These are phyloP conservation scores for Russula olivacea DNA, from an alignment of 768 basidiomycete species.

Conservation along the genomic window DNA sequence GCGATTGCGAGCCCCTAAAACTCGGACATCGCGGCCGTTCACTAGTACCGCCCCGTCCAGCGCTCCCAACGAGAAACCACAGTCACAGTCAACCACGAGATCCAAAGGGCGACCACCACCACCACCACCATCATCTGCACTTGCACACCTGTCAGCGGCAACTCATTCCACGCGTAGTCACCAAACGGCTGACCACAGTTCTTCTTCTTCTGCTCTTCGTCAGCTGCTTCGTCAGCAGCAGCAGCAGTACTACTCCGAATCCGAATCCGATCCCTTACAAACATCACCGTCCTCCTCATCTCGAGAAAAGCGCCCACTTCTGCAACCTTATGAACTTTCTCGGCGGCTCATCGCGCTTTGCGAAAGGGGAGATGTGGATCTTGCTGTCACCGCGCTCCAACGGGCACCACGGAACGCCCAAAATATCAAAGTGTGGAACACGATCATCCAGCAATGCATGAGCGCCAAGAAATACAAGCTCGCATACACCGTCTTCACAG, in stretches of 20 bases:
- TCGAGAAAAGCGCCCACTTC: not conserved
- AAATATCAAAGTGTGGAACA: conserved; percentile 75
- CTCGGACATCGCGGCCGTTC: not conserved
- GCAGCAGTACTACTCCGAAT: not conserved
- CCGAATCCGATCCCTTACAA: not conserved
- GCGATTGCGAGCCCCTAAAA: not conserved
- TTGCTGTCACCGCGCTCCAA: conserved; percentile 62
- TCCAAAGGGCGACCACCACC: not conserved
- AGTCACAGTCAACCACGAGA: not conserved
- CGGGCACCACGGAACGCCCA: conserved; percentile 66
- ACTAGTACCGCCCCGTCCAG: not conserved
- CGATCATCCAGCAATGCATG: conserved; percentile 61
- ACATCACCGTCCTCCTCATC: too few species aligned
- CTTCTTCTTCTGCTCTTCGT: not conserved
- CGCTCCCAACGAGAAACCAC: not conserved
- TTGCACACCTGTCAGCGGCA: not conserved
- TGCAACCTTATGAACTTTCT: conserved; percentile 61
- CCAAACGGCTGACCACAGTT: not conserved
- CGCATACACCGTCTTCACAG: conserved; percentile 59
- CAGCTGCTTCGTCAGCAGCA: too few species aligned
- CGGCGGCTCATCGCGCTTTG: conserved; percentile 53
- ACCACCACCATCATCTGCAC: not conserved
- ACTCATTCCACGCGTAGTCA: not conserved
- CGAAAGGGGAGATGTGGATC: conserved; percentile 48
- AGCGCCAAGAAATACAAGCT: conserved; percentile 51